phyloP scores from a whole-genome alignment of 257 asterid species.

The Solanum ossicruentum region DNA sequence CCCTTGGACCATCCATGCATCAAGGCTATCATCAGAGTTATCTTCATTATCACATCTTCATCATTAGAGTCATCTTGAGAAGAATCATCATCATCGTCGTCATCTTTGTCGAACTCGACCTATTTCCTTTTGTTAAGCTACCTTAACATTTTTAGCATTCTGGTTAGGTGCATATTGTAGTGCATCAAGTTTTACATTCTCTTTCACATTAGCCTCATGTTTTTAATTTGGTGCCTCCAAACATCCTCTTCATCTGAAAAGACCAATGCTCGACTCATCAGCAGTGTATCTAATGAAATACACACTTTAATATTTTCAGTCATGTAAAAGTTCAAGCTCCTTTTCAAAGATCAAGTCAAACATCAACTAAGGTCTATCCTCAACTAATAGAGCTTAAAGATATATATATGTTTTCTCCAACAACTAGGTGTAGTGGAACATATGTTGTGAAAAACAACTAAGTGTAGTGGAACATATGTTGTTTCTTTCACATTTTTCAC shows the following conservation, averaged over 20 bases:
- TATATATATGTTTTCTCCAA: slow-evolving; percentile 21
- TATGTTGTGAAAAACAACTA: too few relatives aligned
- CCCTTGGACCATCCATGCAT: too few relatives aligned
- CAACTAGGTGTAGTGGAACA: too few relatives aligned
- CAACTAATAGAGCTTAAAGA: slow-evolving; percentile 43
- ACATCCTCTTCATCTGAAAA: slow-evolving; percentile 3
- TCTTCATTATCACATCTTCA: too few relatives aligned
- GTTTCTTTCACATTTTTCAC: slow-evolving; percentile 33
- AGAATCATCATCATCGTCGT: slow-evolving; percentile 9
- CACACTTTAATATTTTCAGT: slow-evolving; percentile 48
- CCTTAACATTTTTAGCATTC: not conserved
- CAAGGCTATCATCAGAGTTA: too few relatives aligned
- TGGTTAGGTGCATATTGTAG: not conserved
- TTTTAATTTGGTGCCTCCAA: not conserved
- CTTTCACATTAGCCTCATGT: not conserved
- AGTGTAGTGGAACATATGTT: slow-evolving; percentile 27
- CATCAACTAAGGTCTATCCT: slow-evolving; percentile 39
- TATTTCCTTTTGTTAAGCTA: slow-evolving; percentile 3
- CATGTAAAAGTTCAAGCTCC: slow-evolving; percentile 76
- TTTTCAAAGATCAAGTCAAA: slow-evolving; percentile 54
- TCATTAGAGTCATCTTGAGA: too few relatives aligned
- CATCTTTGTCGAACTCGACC: not conserved
- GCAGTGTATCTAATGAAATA: slow-evolving; percentile 43
- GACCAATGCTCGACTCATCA: slow-evolving; percentile 7
- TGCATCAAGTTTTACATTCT: slow-evolving; percentile 8